Conservation (phyloP, 352 stramenopile genomes). For the Globisporangium middletonii region DNA sequence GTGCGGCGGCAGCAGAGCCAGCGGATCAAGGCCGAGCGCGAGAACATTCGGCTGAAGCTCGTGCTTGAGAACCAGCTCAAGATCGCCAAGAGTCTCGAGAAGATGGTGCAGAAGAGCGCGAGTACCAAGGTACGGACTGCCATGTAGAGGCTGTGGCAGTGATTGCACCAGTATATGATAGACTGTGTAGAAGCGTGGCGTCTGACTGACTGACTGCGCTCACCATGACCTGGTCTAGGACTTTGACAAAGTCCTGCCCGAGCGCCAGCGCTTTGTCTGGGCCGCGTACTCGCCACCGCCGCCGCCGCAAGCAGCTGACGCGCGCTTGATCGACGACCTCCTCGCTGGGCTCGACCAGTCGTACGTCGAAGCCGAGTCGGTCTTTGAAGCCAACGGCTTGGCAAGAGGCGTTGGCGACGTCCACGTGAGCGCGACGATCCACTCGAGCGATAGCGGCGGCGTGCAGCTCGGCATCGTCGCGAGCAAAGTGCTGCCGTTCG, state of each 20-base stretch:
- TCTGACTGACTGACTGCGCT: no score
- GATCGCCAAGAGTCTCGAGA: no score
- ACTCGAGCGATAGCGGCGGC: not conserved
- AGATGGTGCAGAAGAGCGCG: not conserved
- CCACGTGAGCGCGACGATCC: conserved; percentile 1
- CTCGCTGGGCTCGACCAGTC: not conserved
- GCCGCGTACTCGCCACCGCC: not conserved
- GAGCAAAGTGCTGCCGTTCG: conserved; percentile 25
- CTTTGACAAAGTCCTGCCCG: not conserved
- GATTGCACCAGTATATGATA: not conserved
- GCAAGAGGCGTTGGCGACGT: conserved; percentile 9
- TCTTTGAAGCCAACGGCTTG: not conserved
- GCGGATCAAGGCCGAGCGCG: not conserved
- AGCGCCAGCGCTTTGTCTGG: not conserved
- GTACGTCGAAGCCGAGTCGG: not conserved
- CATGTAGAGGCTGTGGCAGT: not conserved
- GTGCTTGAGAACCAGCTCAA: no score
- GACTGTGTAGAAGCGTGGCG: not conserved
- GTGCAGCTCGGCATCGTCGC: conserved; percentile 12
- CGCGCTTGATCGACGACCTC: not conserved
- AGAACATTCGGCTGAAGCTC: no score
- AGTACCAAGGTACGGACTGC: not conserved
- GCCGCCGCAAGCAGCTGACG: not conserved
- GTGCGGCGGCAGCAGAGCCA: not conserved
- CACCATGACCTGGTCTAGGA: not conserved